Conservation (phyloP, 257 asterid genomes). For the Ballota nigra region DNA sequence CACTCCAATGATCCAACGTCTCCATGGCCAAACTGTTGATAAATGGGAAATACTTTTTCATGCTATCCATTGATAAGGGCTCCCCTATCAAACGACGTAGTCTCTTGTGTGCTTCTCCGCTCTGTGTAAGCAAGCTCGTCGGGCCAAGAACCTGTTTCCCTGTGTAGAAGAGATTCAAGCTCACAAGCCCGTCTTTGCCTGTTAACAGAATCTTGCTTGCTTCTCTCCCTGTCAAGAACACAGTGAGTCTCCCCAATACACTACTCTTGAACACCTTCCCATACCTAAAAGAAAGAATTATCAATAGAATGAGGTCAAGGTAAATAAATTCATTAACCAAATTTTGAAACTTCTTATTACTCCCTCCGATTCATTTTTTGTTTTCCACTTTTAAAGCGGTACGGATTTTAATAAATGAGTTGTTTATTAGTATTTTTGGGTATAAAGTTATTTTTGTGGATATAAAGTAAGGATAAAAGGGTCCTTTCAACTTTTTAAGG, state of each 20-base stretch:
- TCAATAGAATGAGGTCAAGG: slow-evolving; percentile 5
- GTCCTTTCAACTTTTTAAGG: no score
- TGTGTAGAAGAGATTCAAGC: slow-evolving; percentile 73
- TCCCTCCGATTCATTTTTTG: no score
- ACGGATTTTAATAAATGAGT: no score
- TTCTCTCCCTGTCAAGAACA: slow-evolving; percentile 79
- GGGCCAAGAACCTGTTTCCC: slow-evolving; percentile 90
- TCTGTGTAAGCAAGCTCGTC: slow-evolving; percentile 76
- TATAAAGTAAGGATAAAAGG: no score
- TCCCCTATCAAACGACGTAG: slow-evolving; percentile 68
- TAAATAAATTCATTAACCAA: background rate
- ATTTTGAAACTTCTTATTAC: no score
- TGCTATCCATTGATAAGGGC: slow-evolving; percentile 69
- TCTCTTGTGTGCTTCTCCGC: slow-evolving; percentile 73
- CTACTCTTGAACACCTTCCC: slow-evolving; percentile 89
- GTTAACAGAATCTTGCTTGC: slow-evolving; percentile 73
- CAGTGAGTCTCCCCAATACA: slow-evolving; percentile 70
- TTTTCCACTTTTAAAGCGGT: no score
- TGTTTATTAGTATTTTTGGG: no score
- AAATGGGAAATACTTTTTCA: slow-evolving; percentile 69
- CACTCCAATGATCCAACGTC: slow-evolving; percentile 69
- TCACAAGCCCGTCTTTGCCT: slow-evolving; percentile 85
- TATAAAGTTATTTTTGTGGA: no score
- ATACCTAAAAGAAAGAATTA: slow-evolving; percentile 36
- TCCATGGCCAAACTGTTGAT: slow-evolving; percentile 63